A percentile compares a stretch with the other conserved stretches of the same genome.
Evolutionary conservation across 345 rosid genomes (phyloP).

Genomic region (Luvunga scandens): DNA sequence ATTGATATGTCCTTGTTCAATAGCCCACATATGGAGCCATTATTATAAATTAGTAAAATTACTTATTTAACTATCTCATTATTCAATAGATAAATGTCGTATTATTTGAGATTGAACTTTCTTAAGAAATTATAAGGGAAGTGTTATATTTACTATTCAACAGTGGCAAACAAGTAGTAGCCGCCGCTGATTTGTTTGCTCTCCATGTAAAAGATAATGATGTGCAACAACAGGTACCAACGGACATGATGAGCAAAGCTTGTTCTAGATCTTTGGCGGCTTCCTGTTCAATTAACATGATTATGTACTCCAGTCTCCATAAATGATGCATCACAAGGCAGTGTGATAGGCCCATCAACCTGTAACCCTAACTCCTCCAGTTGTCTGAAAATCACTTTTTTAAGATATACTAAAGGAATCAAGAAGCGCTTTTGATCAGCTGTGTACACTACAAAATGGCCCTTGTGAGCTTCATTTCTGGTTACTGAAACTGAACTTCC

Average conservation of each 20-base stretch:
- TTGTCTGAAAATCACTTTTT: neutral
- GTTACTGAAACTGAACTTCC: neutral
- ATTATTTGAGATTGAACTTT: too few species aligned
- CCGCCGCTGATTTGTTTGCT: neutral
- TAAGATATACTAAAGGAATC: neutral
- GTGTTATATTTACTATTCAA: neutral
- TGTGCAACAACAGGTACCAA: neutral
- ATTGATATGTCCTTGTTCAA: too few species aligned
- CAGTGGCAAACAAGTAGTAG: neutral
- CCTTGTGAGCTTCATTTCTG: neutral
- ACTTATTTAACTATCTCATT: too few species aligned
- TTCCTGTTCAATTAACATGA: neutral
- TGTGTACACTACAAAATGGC: neutral
- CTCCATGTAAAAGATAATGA: neutral
- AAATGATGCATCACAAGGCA: conserved; percentile 13
- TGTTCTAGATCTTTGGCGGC: neutral
- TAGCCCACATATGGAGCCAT: too few species aligned
- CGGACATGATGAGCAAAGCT: neutral
- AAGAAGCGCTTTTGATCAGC: neutral
- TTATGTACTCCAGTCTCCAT: neutral
- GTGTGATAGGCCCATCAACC: neutral
- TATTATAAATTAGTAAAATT: too few species aligned
- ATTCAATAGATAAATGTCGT: too few species aligned
- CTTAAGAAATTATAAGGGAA: too few species aligned
- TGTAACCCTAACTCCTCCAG: conserved; percentile 10